phyloP scores from a whole-genome alignment of 2,329 filamentous ascomycete species.

The Claviceps lovelessii region DNA sequence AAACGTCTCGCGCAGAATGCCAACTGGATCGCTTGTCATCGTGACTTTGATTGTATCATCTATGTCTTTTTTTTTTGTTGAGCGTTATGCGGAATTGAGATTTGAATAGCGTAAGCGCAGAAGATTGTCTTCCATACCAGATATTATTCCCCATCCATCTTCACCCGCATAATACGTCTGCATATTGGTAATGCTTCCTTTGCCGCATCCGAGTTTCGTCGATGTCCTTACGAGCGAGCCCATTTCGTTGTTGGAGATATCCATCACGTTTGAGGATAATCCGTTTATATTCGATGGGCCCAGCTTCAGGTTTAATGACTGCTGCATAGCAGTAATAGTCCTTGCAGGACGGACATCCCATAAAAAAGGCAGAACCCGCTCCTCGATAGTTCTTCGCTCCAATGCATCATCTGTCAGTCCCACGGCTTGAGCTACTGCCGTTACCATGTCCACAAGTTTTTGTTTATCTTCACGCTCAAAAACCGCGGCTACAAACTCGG shows the following conservation, averaged over 20 bases:
- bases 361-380: slow-evolving; percentile 62
- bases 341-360: slow-evolving; percentile 60
- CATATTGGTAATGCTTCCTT: slow-evolving; percentile 44
- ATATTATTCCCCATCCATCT: slow-evolving; percentile 73
- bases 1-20: slow-evolving; percentile 75
- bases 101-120: background rate
- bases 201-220: slow-evolving; percentile 35
- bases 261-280: slow-evolving; percentile 50
- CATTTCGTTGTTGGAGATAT: slow-evolving; percentile 31
- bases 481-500: slow-evolving; percentile 70
- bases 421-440: slow-evolving; percentile 53
- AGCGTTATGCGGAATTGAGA: background rate
- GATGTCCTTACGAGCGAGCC: slow-evolving; percentile 32
- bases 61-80: slow-evolving; percentile 43
- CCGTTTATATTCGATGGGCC: slow-evolving; percentile 60
- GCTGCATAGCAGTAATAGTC: slow-evolving; percentile 49
- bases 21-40: slow-evolving; percentile 61
- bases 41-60: slow-evolving; percentile 95
- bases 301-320: slow-evolving; percentile 35
- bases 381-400: slow-evolving; percentile 44
- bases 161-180: slow-evolving; percentile 61
- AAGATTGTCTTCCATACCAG: slow-evolving; percentile 30
- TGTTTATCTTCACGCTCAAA: slow-evolving; percentile 60
- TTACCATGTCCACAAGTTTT: slow-evolving; percentile 52
- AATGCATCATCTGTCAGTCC: slow-evolving; percentile 49